These are phyloP conservation scores for Astrothelium subdiscretum DNA, from an alignment of 495 filamentous ascomycete genomes.

Conservation along the genomic window DNA sequence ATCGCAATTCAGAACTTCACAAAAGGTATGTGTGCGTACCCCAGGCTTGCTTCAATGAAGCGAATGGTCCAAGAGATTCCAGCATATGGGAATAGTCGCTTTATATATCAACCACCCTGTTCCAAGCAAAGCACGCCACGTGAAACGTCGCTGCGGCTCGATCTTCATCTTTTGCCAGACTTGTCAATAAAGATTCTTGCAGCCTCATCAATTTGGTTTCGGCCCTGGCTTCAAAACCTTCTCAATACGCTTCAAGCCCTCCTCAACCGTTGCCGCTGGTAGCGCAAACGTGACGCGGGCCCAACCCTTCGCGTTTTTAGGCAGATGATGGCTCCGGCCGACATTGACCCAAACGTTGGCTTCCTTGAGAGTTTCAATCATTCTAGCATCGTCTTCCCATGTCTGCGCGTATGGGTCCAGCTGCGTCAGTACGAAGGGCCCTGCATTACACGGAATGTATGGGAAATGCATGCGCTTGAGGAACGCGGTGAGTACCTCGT, in stretches of 20 bases:
- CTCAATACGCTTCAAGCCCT: neutral
- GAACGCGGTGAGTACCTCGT: neutral
- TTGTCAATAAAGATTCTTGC: too few relatives aligned
- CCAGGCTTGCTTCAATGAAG: too few relatives aligned
- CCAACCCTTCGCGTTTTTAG: neutral
- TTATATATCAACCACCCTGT: too few relatives aligned
- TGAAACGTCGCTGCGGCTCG: too few relatives aligned
- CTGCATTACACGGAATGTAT: neutral
- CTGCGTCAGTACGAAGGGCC: neutral
- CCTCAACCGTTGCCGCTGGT: neutral
- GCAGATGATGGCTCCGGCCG: neutral
- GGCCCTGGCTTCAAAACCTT: neutral
- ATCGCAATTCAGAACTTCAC: too few relatives aligned
- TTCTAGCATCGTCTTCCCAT: neutral
- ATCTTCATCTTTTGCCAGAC: too few relatives aligned
- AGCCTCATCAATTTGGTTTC: too few relatives aligned
- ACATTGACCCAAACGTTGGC: neutral
- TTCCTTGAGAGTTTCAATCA: neutral
- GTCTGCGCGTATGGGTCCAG: neutral
- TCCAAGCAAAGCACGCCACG: too few relatives aligned
- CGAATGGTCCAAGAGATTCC: too few relatives aligned
- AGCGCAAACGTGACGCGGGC: neutral
- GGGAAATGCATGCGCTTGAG: neutral
- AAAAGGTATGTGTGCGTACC: too few relatives aligned
- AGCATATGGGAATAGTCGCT: too few relatives aligned